Evolutionary conservation across 805 yeast genomes (phyloP), one percentile per base, ranked within the genome.

Genomic region (Candida argentea): DNA sequence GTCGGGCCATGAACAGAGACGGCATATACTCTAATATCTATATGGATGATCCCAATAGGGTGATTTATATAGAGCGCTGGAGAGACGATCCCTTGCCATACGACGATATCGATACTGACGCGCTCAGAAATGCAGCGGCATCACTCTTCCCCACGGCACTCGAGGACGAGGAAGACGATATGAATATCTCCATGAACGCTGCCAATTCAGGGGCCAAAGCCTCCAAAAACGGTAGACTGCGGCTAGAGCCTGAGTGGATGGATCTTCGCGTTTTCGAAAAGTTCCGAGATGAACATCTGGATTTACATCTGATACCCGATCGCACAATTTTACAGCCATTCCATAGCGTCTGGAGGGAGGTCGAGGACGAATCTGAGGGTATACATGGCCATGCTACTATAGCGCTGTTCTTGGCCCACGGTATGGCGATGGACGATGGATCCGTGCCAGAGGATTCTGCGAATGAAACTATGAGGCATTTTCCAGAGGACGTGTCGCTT

Each of bases 1-100:
- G n/a, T n/a, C n/a, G n/a, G n/a, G n/a, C n/a, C n/a, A n/a, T n/a
- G n/a, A 18, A 18, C 10, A 26, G 35, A 16, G 35, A 32, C 24
- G 20, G 26, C 5, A 32, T 25, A 7, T 52, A 35, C 35, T 43
- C 59, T 8, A 52, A 51, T 31, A 40, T 56, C 6, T 67, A 61
- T 34, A 49, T 60, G 26, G 53, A 45, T 26, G 50, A 60, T 38
- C 48, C 54, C 26, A 57, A 58, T 39, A 62, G 55, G 35, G 63
- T 60, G 20, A 34, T 57, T 2, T 57, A 52, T 32, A 56, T 58
- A 50, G 67, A 61, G 32, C 48, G 50, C 18, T 61, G 68, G 68
- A 39, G 39, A 8, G 59, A 58, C 25, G 62, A 57, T 13, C 49
- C 56, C 2, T 49, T 61, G 16, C 57, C 65, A 2, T 61, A 46